phyloP scores from a whole-genome alignment of 805 yeast genomes.

The Saccharomycopsis sp. region DNA sequence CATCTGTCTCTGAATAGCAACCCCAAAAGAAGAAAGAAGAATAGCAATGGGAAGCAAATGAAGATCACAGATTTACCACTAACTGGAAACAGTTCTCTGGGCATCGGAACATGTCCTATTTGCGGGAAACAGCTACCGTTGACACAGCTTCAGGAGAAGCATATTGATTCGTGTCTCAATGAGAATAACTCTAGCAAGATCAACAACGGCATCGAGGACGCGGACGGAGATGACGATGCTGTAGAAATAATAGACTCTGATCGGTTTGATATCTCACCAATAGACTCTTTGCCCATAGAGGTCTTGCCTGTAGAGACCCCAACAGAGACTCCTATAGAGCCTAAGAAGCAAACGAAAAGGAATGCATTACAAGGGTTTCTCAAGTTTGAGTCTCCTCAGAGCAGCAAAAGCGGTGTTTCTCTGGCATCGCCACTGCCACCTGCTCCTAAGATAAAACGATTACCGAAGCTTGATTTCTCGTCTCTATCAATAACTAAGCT shows the following conservation, averaged over 20 bases:
- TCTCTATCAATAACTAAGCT: slow-evolving; percentile 6
- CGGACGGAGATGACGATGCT: neutral
- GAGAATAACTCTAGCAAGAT: neutral
- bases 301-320: too few species aligned
- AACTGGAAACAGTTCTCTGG: neutral
- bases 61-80: neutral
- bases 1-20: neutral
- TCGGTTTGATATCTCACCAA: neutral
- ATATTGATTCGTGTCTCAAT: neutral
- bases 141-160: neutral
- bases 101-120: neutral
- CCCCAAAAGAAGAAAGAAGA: neutral
- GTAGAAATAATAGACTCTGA: neutral
- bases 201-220: neutral
- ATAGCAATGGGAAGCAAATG: neutral
- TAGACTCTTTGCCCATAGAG: neutral
- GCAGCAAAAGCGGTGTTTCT: neutral
- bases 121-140: neutral
- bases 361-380: neutral
- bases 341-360: neutral
- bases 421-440: neutral
- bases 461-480: slow-evolving; percentile 12
- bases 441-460: neutral
- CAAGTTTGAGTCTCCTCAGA: neutral
- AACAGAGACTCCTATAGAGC: neutral